These are phyloP conservation scores for Amylostereum areolatum DNA, from an alignment of 1,284 basidiomycete genomes.

Conservation along the genomic window DNA sequence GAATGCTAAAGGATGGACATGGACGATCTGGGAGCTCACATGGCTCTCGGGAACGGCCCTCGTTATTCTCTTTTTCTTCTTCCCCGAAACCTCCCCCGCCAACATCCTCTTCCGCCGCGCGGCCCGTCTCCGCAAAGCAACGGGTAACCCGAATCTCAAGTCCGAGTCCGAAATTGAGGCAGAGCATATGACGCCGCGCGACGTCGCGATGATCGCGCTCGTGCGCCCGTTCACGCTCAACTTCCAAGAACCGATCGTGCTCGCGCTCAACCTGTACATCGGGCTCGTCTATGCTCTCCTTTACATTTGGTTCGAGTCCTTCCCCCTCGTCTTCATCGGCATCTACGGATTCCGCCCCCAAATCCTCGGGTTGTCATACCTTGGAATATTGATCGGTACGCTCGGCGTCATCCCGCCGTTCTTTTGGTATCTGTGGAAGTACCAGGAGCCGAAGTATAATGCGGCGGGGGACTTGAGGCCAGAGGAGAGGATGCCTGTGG, in stretches of 20 bases:
- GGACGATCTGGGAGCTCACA: slow-evolving; percentile 51
- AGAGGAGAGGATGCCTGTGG: slow-evolving; percentile 36
- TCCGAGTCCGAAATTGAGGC: slow-evolving; percentile 21
- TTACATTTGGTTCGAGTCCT: slow-evolving; percentile 28
- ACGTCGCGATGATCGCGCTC: slow-evolving; percentile 24
- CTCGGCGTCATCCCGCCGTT: slow-evolving; percentile 13
- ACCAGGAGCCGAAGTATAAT: slow-evolving; percentile 11
- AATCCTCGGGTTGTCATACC: slow-evolving; percentile 37
- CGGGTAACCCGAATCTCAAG: slow-evolving; percentile 20
- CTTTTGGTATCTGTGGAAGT: slow-evolving; percentile 7
- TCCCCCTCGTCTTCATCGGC: slow-evolving; percentile 27
- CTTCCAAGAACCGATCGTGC: slow-evolving; percentile 33
- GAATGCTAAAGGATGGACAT: slow-evolving; percentile 35
- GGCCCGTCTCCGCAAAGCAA: slow-evolving; percentile 19
- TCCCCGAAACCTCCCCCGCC: slow-evolving; percentile 42
- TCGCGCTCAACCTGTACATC: slow-evolving; percentile 33
- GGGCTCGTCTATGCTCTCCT: slow-evolving; percentile 15
- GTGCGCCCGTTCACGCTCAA: slow-evolving; percentile 35
- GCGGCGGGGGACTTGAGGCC: slow-evolving; percentile 21
- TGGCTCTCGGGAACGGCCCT: slow-evolving; percentile 40
- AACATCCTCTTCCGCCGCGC: slow-evolving; percentile 38
- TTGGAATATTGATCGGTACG: slow-evolving; percentile 35
- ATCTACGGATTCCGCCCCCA: slow-evolving; percentile 29
- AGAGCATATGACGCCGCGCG: slow-evolving; percentile 12
- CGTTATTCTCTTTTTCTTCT: slow-evolving; percentile 35